Conservation (phyloP, 345 rosid species). For the Hevea brasiliensis region DNA sequence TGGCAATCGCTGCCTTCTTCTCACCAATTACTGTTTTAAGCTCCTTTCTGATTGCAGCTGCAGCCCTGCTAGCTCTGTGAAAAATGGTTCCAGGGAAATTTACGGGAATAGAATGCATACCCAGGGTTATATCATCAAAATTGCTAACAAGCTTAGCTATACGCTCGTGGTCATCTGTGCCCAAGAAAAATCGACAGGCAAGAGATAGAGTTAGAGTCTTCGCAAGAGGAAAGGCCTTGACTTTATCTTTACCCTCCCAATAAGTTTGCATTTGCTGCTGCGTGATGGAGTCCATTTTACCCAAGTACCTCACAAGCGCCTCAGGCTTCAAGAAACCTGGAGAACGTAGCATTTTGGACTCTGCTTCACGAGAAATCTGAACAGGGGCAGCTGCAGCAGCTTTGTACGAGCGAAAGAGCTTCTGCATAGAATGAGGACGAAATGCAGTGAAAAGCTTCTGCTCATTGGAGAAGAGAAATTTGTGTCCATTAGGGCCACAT, state of each 20-base stretch:
- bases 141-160: slow-evolving; percentile 38
- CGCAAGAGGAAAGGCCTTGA: slow-evolving; percentile 34
- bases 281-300: slow-evolving; percentile 48
- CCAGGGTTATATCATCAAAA: slow-evolving; percentile 45
- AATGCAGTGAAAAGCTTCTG: slow-evolving; percentile 52
- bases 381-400: slow-evolving; percentile 13
- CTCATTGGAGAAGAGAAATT: slow-evolving; percentile 57
- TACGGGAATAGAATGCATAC: slow-evolving; percentile 50
- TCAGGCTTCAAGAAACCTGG: slow-evolving; percentile 55
- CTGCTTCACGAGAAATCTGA: slow-evolving; percentile 25
- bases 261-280: slow-evolving; percentile 37
- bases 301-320: slow-evolving; percentile 49
- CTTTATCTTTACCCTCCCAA: slow-evolving; percentile 43
- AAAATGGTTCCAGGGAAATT: slow-evolving; percentile 44
- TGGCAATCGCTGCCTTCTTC: slow-evolving; percentile 38
- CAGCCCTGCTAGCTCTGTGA: slow-evolving; percentile 40
- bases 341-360: slow-evolving; percentile 29
- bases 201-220: slow-evolving; percentile 50
- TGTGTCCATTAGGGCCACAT: slow-evolving; percentile 59
- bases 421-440: slow-evolving; percentile 52
- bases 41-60: slow-evolving; percentile 35
- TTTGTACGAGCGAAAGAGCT: slow-evolving; percentile 47
- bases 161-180: slow-evolving; percentile 43
- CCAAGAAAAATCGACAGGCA: slow-evolving; percentile 51
- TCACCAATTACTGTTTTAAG: slow-evolving; percentile 33